A percentile compares a stretch with the other conserved stretches of the same genome.
phyloP scores from a whole-genome alignment of 1,284 basidiomycete genomes.

The Ceratobasidium papillatum region DNA sequence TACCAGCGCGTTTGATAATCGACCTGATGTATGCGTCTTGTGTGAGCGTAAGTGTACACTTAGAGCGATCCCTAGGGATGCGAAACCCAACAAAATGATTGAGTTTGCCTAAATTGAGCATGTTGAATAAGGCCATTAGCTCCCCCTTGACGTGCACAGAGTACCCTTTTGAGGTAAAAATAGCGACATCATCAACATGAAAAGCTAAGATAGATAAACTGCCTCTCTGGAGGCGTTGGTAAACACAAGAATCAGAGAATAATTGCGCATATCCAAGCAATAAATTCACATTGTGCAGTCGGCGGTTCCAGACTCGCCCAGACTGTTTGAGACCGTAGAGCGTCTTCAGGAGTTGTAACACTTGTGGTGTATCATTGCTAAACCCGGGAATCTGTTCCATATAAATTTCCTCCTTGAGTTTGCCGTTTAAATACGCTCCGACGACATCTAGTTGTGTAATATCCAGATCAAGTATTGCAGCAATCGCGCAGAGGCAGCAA shows the following conservation, averaged over 20 bases:
- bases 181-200: constrained; percentile 2
- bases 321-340: constrained; percentile 16
- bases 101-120: neutral
- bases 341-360: neutral
- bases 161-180: constrained; percentile 1
- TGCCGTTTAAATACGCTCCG: constrained; percentile 51
- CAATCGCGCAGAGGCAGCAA: constrained; percentile 49
- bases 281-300: neutral
- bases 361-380: neutral
- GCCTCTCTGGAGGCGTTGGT: neutral
- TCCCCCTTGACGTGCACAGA: constrained; percentile 10
- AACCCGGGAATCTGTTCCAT: constrained; percentile 44
- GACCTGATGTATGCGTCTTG: neutral
- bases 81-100: neutral
- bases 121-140: neutral
- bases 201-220: neutral
- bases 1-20: neutral
- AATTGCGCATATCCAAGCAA: neutral
- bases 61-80: neutral
- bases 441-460: constrained; percentile 52
- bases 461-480: constrained; percentile 50
- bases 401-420: constrained; percentile 50
- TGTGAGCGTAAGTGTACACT: neutral
- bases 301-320: neutral
- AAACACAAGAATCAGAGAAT: neutral